A percentile compares a stretch with the other conserved stretches of the same genome.
Evolutionary conservation across 2,329 filamentous ascomycete genomes (phyloP).

Genomic region (Blastomyces parvus): DNA sequence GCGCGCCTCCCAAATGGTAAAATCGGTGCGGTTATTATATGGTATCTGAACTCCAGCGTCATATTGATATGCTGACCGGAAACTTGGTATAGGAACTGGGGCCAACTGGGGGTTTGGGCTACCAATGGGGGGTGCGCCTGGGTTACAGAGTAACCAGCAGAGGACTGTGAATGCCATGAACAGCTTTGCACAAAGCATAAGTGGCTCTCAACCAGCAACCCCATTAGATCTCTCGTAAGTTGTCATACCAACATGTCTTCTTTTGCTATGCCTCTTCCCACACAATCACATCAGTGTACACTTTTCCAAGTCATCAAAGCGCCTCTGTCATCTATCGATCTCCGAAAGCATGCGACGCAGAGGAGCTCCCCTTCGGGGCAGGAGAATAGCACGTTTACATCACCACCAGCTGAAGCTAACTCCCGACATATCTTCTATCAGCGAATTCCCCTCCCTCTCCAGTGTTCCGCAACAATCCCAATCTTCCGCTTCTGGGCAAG

Average conservation of each 20-base stretch:
- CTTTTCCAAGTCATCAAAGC: neutral
- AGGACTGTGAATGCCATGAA: slow-evolving; percentile 43
- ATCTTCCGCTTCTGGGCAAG: slow-evolving; percentile 42
- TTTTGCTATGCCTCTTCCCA: neutral
- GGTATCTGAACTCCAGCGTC: slow-evolving; percentile 9
- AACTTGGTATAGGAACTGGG: slow-evolving; percentile 37
- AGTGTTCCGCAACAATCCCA: slow-evolving; percentile 47
- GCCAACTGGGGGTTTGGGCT: slow-evolving; percentile 51
- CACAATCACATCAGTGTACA: neutral
- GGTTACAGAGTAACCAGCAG: slow-evolving; percentile 42
- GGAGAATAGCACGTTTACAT: neutral
- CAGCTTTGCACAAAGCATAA: slow-evolving; percentile 49
- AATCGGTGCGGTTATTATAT: slow-evolving; percentile 33
- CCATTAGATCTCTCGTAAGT: slow-evolving; percentile 51
- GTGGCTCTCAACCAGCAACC: slow-evolving; percentile 44
- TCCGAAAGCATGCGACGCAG: neutral
- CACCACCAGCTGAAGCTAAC: slow-evolving; percentile 11
- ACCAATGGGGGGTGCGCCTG: slow-evolving; percentile 45
- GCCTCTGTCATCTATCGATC: neutral
- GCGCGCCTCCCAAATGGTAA: slow-evolving; percentile 46
- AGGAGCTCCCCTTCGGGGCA: slow-evolving; percentile 12
- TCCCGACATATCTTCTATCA: slow-evolving; percentile 24
- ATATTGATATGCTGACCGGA: slow-evolving; percentile 6
- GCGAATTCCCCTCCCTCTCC: slow-evolving; percentile 55
- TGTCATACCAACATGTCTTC: slow-evolving; percentile 2